A percentile compares a stretch with the other conserved stretches of the same genome.
Evolutionary conservation across 106 monocot genomes (phyloP).

Genomic region (Agapanthus africanus): DNA sequence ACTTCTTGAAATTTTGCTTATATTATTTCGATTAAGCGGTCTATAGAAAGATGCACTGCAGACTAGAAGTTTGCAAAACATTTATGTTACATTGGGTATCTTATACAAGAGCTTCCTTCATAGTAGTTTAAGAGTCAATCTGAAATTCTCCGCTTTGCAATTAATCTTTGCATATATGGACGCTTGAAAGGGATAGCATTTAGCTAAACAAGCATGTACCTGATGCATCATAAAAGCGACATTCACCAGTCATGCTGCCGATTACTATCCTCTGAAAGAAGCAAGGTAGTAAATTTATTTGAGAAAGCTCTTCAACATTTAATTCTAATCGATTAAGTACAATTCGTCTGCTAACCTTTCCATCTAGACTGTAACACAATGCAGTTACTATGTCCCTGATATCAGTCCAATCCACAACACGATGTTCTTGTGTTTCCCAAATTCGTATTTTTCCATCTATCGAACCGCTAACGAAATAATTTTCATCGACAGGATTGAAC

Average conservation of each 20-base stretch:
- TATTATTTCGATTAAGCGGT: too few species aligned
- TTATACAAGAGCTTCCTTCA: not conserved
- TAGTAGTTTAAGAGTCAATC: not conserved
- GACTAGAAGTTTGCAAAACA: not conserved
- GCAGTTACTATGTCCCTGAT: slow-evolving; percentile 73
- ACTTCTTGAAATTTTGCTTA: too few species aligned
- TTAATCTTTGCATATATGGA: too few species aligned
- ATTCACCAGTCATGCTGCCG: slow-evolving; percentile 69
- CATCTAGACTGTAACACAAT: slow-evolving; percentile 62
- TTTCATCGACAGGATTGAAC: slow-evolving; percentile 69
- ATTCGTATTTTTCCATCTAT: slow-evolving; percentile 92
- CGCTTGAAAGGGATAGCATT: not conserved
- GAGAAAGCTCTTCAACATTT: not conserved
- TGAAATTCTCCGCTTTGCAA: not conserved
- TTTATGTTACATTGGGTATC: not conserved
- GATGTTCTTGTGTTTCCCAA: slow-evolving; percentile 49
- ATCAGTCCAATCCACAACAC: slow-evolving; percentile 73
- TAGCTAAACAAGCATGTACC: slow-evolving; percentile 35
- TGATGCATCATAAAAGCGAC: slow-evolving; percentile 70
- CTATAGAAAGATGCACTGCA: not conserved
- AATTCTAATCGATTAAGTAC: not conserved
- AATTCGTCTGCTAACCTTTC: slow-evolving; percentile 49
- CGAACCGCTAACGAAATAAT: slow-evolving; percentile 78
- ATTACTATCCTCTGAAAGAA: slow-evolving; percentile 53
- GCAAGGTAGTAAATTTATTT: not conserved